Evolutionary conservation across 2,329 filamentous ascomycete species (phyloP).

Genomic region (Waltergamsia citrina): DNA sequence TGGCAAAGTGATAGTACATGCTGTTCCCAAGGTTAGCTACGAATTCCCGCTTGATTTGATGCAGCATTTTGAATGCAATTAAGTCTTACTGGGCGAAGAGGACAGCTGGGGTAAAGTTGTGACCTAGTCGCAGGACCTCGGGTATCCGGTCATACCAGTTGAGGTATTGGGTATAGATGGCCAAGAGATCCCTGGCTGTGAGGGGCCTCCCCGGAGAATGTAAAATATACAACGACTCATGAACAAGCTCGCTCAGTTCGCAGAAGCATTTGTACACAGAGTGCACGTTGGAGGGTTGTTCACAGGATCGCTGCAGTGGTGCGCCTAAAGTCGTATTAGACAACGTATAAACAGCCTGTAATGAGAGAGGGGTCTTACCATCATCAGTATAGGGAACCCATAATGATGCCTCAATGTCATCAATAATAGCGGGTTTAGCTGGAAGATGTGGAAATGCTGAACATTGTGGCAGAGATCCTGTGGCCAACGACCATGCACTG

Average conservation of each 20-base stretch:
- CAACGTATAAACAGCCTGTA: not conserved
- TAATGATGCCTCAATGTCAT: conserved; percentile 47
- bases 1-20: conserved; percentile 63
- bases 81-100: conserved; percentile 60
- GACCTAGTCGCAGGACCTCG: conserved; percentile 50
- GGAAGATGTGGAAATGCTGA: conserved; percentile 47
- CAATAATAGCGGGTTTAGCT: conserved; percentile 50
- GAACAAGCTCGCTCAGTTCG: conserved; percentile 64
- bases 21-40: conserved; percentile 20
- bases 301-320: conserved; percentile 42
- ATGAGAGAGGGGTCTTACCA: conserved; percentile 26
- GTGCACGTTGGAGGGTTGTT: conserved; percentile 58
- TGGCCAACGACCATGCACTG: conserved; percentile 57
- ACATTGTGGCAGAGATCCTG: conserved; percentile 50
- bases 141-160: conserved; percentile 64
- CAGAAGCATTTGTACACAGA: conserved; percentile 62
- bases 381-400: conserved; percentile 52
- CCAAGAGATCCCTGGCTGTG: conserved; percentile 52
- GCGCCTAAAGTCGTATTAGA: conserved; percentile 26
- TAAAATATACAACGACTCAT: conserved; percentile 62
- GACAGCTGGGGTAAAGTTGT: conserved; percentile 65
- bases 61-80: not conserved
- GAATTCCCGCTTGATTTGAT: too few relatives aligned
- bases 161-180: conserved; percentile 58
- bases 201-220: conserved; percentile 60